phyloP scores from a whole-genome alignment of 129 eudicot species.

The Chrysanthemum lavandulifolium region DNA sequence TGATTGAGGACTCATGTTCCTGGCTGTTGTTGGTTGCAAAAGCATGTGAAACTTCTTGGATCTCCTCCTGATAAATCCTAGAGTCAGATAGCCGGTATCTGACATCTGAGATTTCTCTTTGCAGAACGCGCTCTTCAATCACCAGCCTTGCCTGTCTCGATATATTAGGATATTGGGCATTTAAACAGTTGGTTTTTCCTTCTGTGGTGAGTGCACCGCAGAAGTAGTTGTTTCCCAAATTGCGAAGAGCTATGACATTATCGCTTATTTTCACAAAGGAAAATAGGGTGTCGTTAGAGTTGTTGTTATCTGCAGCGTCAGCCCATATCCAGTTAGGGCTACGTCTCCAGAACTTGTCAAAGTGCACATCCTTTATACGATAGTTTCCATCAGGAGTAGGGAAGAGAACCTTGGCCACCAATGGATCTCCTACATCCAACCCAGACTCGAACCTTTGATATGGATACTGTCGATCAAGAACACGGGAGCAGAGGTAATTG shows the following conservation, averaged over 20 bases:
- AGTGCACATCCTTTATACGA: neutral
- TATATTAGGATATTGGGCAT: neutral
- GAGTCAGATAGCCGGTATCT: conserved; percentile 11
- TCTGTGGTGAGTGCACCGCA: no score
- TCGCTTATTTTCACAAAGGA: conserved; percentile 3
- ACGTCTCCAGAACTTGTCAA: conserved; percentile 12
- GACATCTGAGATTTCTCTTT: neutral
- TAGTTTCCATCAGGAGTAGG: conserved; percentile 2
- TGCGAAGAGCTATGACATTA: neutral
- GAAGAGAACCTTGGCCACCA: no score
- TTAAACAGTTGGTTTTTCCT: neutral
- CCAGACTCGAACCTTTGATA: no score
- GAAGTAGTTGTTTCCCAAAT: conserved; percentile 1
- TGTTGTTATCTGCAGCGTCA: neutral
- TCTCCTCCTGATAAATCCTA: neutral
- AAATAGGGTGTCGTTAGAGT: conserved; percentile 10
- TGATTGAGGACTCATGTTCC: no score
- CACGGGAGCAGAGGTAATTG: no score
- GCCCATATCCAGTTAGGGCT: conserved; percentile 26
- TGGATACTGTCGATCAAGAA: no score
- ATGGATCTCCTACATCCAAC: no score
- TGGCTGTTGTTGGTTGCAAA: neutral
- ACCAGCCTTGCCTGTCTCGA: neutral
- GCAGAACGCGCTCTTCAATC: neutral
- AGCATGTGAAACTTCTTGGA: neutral